Base-by-base conservation (phyloP, 164 flowering plant species). In the Nelumbo lutea region DNA sequence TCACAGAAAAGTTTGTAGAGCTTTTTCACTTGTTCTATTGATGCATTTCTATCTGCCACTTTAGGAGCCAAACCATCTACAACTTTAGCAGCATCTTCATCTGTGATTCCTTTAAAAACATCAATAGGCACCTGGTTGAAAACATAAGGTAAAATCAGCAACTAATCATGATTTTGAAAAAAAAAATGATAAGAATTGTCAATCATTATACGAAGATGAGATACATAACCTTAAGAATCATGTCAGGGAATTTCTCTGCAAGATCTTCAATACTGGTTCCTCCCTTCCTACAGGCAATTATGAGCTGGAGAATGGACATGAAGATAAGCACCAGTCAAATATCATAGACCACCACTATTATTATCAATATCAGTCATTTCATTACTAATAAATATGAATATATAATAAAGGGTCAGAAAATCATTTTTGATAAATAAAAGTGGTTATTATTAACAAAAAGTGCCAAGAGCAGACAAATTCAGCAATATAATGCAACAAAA, bases 221-320 rank as follows among this genome's bases (percentile, higher is more conserved):
- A 45, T 27, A 59, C 56, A 65, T 59, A 65, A 92, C 99, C 97
- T 95, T 95, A 62, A 95, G 76, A 69, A 95, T 95, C 97, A 88
- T 87, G 74, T 95, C 97, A 51, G 99, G 99, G 65, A 78, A 93
- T 78, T 95, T 90, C 80, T 95, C 99, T 1, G 98, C 99, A 77
- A 95, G 97, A 78, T 95, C 99, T 82, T 95, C 99, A 72, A 95
- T 95, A 82, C 99, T 95, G 70, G 98, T 95, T 74, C 99, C 99
- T 64, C 99, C 99, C 77, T 95, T 88, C 46, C 78, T 78, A 71
- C 99, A 95, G 56, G 93, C 88, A 81, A 95, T 92, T 60, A 95
- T 92, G 68, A 95, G 75, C 99, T 95, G 87, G 61, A 67, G 64
- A 73, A 68, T 14, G 42, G 7, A 75, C 38, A 48, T 51, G 52